Evolutionary conservation across 495 filamentous ascomycete genomes (phyloP).

Genomic region (Tetracladium marchalianum): DNA sequence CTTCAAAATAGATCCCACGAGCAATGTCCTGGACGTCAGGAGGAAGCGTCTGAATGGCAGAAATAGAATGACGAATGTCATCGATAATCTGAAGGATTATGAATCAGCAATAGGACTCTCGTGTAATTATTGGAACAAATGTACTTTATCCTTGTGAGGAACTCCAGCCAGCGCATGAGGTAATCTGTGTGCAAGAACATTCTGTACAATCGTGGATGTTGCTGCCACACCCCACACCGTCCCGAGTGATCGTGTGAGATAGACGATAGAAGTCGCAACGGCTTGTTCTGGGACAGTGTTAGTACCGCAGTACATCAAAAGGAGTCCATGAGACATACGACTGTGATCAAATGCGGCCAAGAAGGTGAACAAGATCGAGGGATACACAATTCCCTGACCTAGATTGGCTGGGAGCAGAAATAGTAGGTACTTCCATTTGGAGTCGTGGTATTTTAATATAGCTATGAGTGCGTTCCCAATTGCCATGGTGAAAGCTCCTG

Average conservation of each 20-base stretch:
- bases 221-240: constrained; percentile 56
- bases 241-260: constrained; percentile 53
- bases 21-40: constrained; percentile 50
- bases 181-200: constrained; percentile 47
- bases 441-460: constrained; percentile 44
- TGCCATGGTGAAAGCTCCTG: constrained; percentile 47
- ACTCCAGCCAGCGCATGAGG: constrained; percentile 47
- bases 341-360: constrained; percentile 53
- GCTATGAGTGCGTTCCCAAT: constrained; percentile 48
- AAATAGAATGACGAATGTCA: constrained; percentile 51
- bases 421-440: constrained; percentile 51
- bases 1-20: constrained; percentile 48
- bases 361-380: constrained; percentile 51
- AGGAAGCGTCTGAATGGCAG: constrained; percentile 41
- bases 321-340: constrained; percentile 27
- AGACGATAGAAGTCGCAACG: constrained; percentile 52
- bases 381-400: constrained; percentile 55
- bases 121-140: constrained; percentile 7
- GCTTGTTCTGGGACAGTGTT: constrained; percentile 41
- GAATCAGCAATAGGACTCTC: constrained; percentile 13
- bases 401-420: constrained; percentile 56
- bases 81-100: constrained; percentile 37
- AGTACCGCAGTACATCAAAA: not conserved
- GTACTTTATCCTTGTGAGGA: constrained; percentile 59
- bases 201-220: constrained; percentile 53